A percentile compares a stretch with the other conserved stretches of the same genome.
Evolutionary conservation across 805 yeast genomes (phyloP).

Genomic region (Sugiyamaella smithiae): DNA sequence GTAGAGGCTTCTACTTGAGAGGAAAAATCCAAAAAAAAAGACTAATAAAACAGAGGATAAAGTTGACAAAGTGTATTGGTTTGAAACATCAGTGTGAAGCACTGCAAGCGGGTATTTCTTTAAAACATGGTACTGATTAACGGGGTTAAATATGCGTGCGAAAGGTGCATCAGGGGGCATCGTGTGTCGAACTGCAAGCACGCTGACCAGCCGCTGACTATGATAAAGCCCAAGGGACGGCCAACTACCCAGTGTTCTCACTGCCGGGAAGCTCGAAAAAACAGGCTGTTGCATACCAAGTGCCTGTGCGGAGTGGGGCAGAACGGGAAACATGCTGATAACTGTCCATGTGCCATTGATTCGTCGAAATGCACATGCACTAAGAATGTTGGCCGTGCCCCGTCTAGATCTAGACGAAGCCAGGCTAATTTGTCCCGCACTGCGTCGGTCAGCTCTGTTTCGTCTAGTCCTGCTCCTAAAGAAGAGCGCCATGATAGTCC

Average conservation of each 20-base stretch:
- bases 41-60: too few relatives aligned
- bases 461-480: not conserved
- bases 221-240: slow-evolving; percentile 95
- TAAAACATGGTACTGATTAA: slow-evolving; percentile 81
- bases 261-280: slow-evolving; percentile 44
- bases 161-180: slow-evolving; percentile 93
- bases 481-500: slow-evolving; percentile 3
- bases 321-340: slow-evolving; percentile 15
- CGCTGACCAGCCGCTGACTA: slow-evolving; percentile 82
- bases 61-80: too few relatives aligned
- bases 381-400: slow-evolving; percentile 11
- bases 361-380: slow-evolving; percentile 24
- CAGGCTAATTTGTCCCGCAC: not conserved
- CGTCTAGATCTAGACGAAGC: slow-evolving; percentile 1
- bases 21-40: not conserved
- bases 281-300: slow-evolving; percentile 25
- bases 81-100: too few relatives aligned
- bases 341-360: slow-evolving; percentile 26
- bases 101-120: too few relatives aligned
- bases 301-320: slow-evolving; percentile 35
- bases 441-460: slow-evolving; percentile 4
- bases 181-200: slow-evolving; percentile 93
- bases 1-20: slow-evolving; percentile 1
- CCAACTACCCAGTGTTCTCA: slow-evolving; percentile 91
- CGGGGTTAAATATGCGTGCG: slow-evolving; percentile 95